Percentiles rank a stretch among this genome's conserved stretches.
phyloP scores from a whole-genome alignment of 169 alveolate genomes.

The Plasmodium cynomolgi region DNA sequence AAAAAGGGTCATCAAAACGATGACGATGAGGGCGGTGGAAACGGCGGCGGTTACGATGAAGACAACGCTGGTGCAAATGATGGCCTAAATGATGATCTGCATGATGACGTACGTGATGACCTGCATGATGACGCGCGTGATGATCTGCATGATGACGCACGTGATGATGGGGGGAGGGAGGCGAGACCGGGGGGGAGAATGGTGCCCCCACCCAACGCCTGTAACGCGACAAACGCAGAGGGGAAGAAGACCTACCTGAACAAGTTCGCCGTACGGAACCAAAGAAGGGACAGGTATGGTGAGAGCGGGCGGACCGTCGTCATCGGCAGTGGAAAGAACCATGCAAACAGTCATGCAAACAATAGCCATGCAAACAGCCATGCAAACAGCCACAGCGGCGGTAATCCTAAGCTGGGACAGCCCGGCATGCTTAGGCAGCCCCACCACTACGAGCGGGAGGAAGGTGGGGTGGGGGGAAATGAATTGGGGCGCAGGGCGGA shows the following conservation, averaged over 20 bases:
- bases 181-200: conserved; percentile 2
- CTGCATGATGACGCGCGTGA: neutral
- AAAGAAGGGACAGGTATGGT: neutral
- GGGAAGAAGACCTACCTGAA: neutral
- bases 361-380: neutral
- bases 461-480: neutral
- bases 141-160: neutral
- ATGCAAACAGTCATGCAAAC: neutral
- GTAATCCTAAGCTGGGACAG: neutral
- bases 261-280: neutral
- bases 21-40: neutral
- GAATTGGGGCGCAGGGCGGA: conserved; percentile 2
- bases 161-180: neutral
- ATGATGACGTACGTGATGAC: neutral
- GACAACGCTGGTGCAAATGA: neutral
- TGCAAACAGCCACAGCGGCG: neutral
- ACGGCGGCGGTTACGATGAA: neutral
- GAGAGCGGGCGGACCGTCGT: neutral
- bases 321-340: neutral
- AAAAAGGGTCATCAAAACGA: neutral
- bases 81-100: neutral
- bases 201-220: neutral
- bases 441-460: conserved; percentile 1
- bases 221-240: neutral
- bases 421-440: neutral